Percentiles rank a stretch among this genome's conserved stretches.
Conservation (phyloP, 495 filamentous ascomycete species). For the Cercophora sp. region DNA sequence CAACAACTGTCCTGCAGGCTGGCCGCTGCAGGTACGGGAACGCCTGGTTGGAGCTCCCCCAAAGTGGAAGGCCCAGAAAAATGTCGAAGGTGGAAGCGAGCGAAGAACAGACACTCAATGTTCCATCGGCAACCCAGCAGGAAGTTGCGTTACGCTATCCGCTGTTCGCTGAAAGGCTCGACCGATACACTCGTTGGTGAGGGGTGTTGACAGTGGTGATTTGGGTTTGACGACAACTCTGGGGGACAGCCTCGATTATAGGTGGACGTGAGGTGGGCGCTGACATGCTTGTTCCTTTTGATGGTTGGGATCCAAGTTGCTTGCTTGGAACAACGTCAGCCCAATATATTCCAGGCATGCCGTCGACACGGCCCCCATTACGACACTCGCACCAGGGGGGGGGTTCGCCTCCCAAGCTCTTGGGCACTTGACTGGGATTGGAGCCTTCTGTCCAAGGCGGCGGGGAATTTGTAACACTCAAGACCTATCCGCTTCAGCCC, state of each 20-base stretch:
- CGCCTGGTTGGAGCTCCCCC: not conserved
- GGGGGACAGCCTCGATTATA: no score
- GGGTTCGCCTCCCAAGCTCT: slow-evolving; percentile 1
- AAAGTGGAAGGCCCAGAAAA: not conserved
- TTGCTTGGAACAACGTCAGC: slow-evolving; percentile 2
- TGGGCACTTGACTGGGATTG: not conserved
- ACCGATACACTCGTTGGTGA: not conserved
- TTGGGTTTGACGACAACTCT: no score
- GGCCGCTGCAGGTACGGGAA: not conserved
- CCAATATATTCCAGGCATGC: slow-evolving; percentile 11
- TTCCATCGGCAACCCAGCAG: not conserved
- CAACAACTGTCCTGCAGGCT: not conserved
- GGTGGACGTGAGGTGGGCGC: no score
- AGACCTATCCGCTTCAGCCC: no score
- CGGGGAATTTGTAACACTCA: no score
- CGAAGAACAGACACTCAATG: not conserved
- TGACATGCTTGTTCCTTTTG: slow-evolving; percentile 1
- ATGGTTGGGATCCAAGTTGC: not conserved
- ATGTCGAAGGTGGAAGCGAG: not conserved
- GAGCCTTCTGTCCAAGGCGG: no score
- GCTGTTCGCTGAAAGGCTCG: not conserved
- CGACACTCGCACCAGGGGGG: slow-evolving; percentile 3
- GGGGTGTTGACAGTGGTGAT: not conserved
- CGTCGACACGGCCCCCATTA: slow-evolving; percentile 5
- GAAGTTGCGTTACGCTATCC: not conserved